Base-by-base conservation (phyloP, 495 filamentous ascomycete genomes). In the Penicillium bovifimosum region DNA sequence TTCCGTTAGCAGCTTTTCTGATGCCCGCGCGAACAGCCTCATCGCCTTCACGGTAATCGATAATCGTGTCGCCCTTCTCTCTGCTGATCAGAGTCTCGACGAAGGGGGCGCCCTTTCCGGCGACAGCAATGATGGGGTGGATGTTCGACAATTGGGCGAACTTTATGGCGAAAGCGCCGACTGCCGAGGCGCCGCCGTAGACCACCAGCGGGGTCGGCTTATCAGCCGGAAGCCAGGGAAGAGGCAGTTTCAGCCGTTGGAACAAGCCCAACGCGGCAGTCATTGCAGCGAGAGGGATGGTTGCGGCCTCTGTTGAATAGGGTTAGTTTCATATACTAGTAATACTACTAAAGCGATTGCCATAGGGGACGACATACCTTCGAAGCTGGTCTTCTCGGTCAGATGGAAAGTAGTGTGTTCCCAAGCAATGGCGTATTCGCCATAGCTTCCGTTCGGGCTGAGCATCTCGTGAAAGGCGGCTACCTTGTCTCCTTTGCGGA, bases 281-380 rank as follows among this genome's bases (percentile, higher is more conserved):
- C 83, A 88, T 82, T 26, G 84, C 85, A 3, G 87, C 86, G 4
- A 91, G 75, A 0, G 86, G 87, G 34, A 90, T 74, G 0, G 87
- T 80, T 0, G 87, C 80, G 10, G 80, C 87, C 68, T 89, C 85
- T 53, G 6, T 24, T 6, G 41, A 9, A 14, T 20, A 2, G 41
- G 29, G 35, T 48, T 33, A 54, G 43, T 34, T 4, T 24, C n/a
- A 17, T 9, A 17, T n/a, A 13, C 8, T 5, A 0, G 13, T 14
- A 5, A 17, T n/a, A 13, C 8, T 5, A 0, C 6, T 14, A 5
- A 24, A 18, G 9, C 2, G 6, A 20, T 18, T 1, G 9, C 5
- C 16, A 13, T 6, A 6, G 2, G 10, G 10, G 16, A 4, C 20
- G 17, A 41, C 63, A 36, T 61, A 81, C 82, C 84, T 65, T 91